Percentiles rank a stretch among this genome's conserved stretches.
Evolutionary conservation across 495 filamentous ascomycete genomes (phyloP).

Genomic region (Neurospora sp.): DNA sequence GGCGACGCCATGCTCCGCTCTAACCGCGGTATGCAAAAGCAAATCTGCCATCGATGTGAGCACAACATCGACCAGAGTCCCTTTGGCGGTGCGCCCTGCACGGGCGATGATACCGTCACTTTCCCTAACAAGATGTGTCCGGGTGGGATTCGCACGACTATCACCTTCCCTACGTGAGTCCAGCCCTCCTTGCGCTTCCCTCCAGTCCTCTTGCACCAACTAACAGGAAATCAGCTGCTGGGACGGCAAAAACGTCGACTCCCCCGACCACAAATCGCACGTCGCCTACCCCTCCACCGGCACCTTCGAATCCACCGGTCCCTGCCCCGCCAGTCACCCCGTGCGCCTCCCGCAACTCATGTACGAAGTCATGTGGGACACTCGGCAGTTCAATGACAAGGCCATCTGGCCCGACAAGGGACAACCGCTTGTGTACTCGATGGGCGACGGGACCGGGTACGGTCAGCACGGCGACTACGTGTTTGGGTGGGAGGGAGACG

Average conservation of each 20-base stretch:
- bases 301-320: conserved; percentile 26
- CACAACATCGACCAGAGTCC: conserved; percentile 35
- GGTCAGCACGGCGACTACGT: conserved; percentile 42
- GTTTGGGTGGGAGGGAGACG: conserved; percentile 42
- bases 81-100: conserved; percentile 43
- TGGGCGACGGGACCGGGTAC: conserved; percentile 38
- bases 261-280: conserved; percentile 41
- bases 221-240: conserved; percentile 25
- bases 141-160: conserved; percentile 39
- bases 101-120: conserved; percentile 34
- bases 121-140: conserved; percentile 32
- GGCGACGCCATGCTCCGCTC: conserved; percentile 25
- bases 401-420: conserved; percentile 33
- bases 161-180: conserved; percentile 34
- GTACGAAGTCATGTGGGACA: conserved; percentile 43
- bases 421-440: conserved; percentile 37
- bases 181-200: background rate
- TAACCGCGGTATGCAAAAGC: conserved; percentile 23
- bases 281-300: conserved; percentile 33
- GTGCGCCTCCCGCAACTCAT: conserved; percentile 38
- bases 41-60: conserved; percentile 40
- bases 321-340: conserved; percentile 38
- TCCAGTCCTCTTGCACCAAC: too few relatives aligned
- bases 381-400: conserved; percentile 32
- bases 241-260: conserved; percentile 47